Evolutionary conservation across 805 yeast species (phyloP), one percentile per base, ranked within the genome.

Genomic region (Lipomyces sp.): DNA sequence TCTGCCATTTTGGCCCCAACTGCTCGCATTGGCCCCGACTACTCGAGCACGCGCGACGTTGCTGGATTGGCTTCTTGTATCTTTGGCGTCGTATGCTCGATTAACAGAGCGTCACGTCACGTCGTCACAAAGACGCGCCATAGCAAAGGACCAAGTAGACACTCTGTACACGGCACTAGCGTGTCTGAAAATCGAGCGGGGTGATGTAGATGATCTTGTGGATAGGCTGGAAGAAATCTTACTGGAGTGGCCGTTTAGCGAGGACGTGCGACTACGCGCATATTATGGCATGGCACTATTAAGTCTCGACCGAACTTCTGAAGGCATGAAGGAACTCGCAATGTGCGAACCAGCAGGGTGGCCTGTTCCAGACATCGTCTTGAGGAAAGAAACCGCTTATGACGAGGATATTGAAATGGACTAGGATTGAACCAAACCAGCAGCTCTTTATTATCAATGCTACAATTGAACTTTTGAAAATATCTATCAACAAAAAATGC

Each of bases 181-280:
- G 42, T 15, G 57, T 50, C 57, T 56, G 37, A 33, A 48, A 6
- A 48, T 60, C 24, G 60, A 50, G 50, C 24, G 50, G n/a, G 62
- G 65, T 4, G 51, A 48, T 18, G 60, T 39, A 5, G 39, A 18
- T n/a, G 60, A 35, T 37, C 24, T 57, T 5, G 63, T 57, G 4
- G 70, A 67, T 29, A 37, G 66, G 37, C 55, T 64, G 30, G 70
- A 67, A 50, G 70, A 67, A 50, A 35, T 61, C 8, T 10, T 64
- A 51, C 53, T 67, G 34, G 70, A 67, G 34, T 64, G 65, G 67
- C 70, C 67, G 56, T 62, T 67, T 54, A 58, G 66, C 39, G 69
- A 61, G 33, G 70, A 67, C 48, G 57, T 54, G 39, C 5, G 64
- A 15, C 29, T 67, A 57, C 53, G 65, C 15, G 61, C 55, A 54